phyloP scores from a whole-genome alignment of 345 rosid genomes.

The Triadica sebifera region DNA sequence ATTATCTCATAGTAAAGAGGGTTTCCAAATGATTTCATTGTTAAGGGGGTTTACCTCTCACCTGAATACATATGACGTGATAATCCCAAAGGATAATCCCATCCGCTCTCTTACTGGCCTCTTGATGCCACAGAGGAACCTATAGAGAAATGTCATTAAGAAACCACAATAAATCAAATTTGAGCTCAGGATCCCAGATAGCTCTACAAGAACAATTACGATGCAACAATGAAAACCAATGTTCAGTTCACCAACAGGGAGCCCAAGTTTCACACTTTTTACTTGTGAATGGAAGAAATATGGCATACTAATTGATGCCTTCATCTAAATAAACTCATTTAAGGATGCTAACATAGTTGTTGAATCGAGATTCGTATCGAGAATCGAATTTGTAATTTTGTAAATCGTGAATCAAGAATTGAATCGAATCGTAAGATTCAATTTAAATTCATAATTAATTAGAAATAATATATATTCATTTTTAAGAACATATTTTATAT shows the following conservation, averaged over 20 bases:
- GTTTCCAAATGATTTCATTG: too few species aligned
- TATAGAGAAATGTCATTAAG: conserved; percentile 18
- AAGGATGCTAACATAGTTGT: too few species aligned
- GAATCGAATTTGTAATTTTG: too few species aligned
- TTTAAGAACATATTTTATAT: too few species aligned
- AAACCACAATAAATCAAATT: not conserved
- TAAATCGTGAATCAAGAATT: too few species aligned
- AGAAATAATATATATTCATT: too few species aligned
- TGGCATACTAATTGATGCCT: not conserved
- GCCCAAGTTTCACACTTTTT: not conserved
- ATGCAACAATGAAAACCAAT: not conserved
- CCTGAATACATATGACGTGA: conserved; percentile 86
- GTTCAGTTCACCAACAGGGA: not conserved
- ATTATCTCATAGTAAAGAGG: too few species aligned
- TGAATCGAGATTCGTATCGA: too few species aligned
- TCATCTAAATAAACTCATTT: not conserved
- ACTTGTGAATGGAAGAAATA: not conserved
- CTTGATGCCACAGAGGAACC: conserved; percentile 94
- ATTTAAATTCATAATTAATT: too few species aligned
- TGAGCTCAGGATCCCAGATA: not conserved
- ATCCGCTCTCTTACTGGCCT: conserved; percentile 79
- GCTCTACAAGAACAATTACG: not conserved
- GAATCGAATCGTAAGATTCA: too few species aligned
- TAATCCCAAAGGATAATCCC: conserved; percentile 86
- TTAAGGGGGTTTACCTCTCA: conserved; percentile 12